A percentile compares a stretch with the other conserved stretches of the same genome.
Evolutionary conservation across 345 rosid species (phyloP).

Genomic region (Salix viminalis): DNA sequence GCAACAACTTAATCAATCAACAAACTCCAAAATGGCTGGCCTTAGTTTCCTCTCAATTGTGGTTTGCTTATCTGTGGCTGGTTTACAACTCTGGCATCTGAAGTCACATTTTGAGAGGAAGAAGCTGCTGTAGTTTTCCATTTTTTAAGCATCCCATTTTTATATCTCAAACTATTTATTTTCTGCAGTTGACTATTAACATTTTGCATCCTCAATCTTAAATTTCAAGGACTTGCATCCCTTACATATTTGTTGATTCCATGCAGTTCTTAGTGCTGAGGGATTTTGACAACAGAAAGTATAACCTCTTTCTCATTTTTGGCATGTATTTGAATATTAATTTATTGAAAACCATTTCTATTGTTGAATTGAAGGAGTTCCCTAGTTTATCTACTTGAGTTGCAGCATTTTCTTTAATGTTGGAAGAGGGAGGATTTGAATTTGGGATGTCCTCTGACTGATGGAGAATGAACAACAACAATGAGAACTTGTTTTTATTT

Average conservation of each 20-base stretch:
- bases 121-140: constrained; percentile 57
- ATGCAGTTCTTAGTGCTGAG: background rate
- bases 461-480: background rate
- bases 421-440: background rate
- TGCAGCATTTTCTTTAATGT: background rate
- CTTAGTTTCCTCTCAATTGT: constrained; percentile 55
- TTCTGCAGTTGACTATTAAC: background rate
- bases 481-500: background rate
- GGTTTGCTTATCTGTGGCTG: constrained; percentile 70
- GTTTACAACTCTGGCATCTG: constrained; percentile 76
- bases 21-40: constrained; percentile 59
- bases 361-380: background rate
- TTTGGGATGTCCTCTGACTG: background rate
- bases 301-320: background rate
- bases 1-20: constrained; percentile 65
- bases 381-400: background rate
- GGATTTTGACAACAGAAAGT: background rate
- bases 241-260: background rate
- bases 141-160: background rate
- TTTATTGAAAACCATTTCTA: background rate
- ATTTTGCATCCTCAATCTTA: background rate
- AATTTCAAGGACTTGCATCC: background rate
- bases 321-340: background rate
- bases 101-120: constrained; percentile 83
- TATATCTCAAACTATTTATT: background rate